Conservation (phyloP, 2,329 filamentous ascomycete genomes). For the Phaeosphaeriaceae sp. region DNA sequence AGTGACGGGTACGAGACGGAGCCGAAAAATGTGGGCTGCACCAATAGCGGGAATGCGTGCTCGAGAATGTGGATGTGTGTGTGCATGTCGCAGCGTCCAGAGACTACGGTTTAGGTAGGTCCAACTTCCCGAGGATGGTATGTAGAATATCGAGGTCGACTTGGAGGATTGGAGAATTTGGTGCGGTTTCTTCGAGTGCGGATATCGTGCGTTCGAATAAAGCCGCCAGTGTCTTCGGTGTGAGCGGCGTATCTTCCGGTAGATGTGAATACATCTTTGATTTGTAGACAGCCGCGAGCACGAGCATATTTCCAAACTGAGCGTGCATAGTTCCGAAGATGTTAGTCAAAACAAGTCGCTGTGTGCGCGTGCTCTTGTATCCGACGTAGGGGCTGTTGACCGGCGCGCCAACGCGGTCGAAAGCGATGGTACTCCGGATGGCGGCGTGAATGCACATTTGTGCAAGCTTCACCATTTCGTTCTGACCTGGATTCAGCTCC, state of each 20-base stretch:
- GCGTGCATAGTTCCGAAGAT: conserved; percentile 89
- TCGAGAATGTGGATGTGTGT: background rate
- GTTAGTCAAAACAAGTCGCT: conserved; percentile 87
- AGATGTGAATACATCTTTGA: conserved; percentile 56
- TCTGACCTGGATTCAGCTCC: conserved; percentile 34
- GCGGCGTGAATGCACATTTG: conserved; percentile 62
- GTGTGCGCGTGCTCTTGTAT: conserved; percentile 64
- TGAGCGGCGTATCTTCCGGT: conserved; percentile 31
- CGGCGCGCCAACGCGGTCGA: conserved; percentile 65
- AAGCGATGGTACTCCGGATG: conserved; percentile 84
- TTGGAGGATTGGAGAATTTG: conserved; percentile 76
- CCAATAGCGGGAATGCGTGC: background rate
- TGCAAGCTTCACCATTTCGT: conserved; percentile 34
- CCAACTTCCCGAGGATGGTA: conserved; percentile 41
- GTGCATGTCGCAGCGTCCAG: background rate
- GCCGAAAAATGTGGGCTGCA: conserved; percentile 10
- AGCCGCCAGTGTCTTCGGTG: conserved; percentile 28
- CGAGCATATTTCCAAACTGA: conserved; percentile 95
- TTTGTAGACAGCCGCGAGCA: conserved; percentile 81
- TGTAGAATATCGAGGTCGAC: conserved; percentile 77
- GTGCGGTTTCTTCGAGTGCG: conserved; percentile 74
- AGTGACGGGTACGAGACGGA: conserved; percentile 10
- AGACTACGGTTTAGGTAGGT: conserved; percentile 8
- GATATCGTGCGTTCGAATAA: conserved; percentile 66
- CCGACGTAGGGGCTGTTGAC: conserved; percentile 30